Base-by-base conservation (phyloP, 176 grass and related monocot species). In the Oryza australiensis region DNA sequence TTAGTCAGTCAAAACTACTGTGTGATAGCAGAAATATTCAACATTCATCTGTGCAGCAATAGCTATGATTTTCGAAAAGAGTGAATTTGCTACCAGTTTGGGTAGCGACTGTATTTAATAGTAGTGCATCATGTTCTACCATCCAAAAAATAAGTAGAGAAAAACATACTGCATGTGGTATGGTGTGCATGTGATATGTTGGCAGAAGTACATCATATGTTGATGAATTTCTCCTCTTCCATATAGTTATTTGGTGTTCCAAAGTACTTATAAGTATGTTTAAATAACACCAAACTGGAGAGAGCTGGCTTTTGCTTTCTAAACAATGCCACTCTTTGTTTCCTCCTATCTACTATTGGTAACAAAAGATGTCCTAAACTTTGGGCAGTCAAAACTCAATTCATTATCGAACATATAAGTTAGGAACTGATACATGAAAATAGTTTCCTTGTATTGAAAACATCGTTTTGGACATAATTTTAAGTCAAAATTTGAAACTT, bases 141-240 rank as follows among this genome's bases (percentile, higher is more conserved):
- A n/a, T 38, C 3, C 9, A 74, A 74, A 74, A 26, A 37, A 57
- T 69, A 26, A 28, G 46, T 53, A 30, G 26, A 75, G 66, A 68
- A 38, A 66, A 30, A 41, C 20, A 3, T 57, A 18, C 49, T 84
- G 18, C 29, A 30, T 65, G 40, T 65, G 57, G 26, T 82, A 26
- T 82, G 45, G 37, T 9, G n/a, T 29, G 20, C 26, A 82, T 74
- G 30, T 45, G 42, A 35, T 62, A 69, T 26, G 42, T 46, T 74
- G 35, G 11, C 46, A 35, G 3, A 37, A 75, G 7, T 35, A 60
- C 51, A 38, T 24, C 3, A n/a, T 60, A 24, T 22, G 10, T 75
- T 60, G 46, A 48, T 75, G 46, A 48, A 48, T 16, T 48, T 48
- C 14, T 48, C 14, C 14, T 48, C 45, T 14, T 55, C 49, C 49